phyloP scores from a whole-genome alignment of 768 basidiomycete species.

The Leccinum boreale region DNA sequence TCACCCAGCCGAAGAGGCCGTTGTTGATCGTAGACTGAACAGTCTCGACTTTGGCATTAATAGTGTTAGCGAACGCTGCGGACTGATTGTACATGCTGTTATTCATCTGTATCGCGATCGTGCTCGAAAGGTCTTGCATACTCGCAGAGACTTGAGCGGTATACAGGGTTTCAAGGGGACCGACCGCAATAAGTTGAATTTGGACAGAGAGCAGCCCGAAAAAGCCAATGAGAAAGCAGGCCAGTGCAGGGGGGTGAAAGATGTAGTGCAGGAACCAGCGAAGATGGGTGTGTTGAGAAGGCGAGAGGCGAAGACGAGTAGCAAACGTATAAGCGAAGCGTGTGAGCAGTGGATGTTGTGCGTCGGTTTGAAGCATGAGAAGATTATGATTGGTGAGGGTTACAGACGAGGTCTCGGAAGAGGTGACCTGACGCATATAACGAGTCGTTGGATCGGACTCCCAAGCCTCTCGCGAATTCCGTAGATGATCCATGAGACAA shows the following conservation, averaged over 20 bases:
- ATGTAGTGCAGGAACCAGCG: slow-evolving; percentile 92
- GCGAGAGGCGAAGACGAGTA: slow-evolving; percentile 48
- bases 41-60: slow-evolving; percentile 68
- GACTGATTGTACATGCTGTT: slow-evolving; percentile 82
- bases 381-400: slow-evolving; percentile 74
- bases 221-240: slow-evolving; percentile 90
- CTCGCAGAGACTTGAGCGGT: slow-evolving; percentile 57
- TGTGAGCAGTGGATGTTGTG: slow-evolving; percentile 71
- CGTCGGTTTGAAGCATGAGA: slow-evolving; percentile 66
- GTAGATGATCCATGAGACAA: slow-evolving; percentile 60
- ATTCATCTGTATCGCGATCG: slow-evolving; percentile 76
- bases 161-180: slow-evolving; percentile 69
- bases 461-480: slow-evolving; percentile 76
- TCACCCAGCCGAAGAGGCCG: slow-evolving; percentile 93
- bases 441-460: slow-evolving; percentile 62
- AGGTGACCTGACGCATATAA: slow-evolving; percentile 40
- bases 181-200: slow-evolving; percentile 78
- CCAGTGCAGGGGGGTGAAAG: slow-evolving; percentile 86
- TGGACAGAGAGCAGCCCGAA: slow-evolving; percentile 85
- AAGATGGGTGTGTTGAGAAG: slow-evolving; percentile 62
- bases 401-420: slow-evolving; percentile 45
- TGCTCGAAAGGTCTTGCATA: slow-evolving; percentile 61
- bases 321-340: slow-evolving; percentile 57
- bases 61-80: slow-evolving; percentile 64
- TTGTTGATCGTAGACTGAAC: slow-evolving; percentile 80